Base-by-base conservation (phyloP, 768 basidiomycete genomes). In the Exsudoporus frostii region DNA sequence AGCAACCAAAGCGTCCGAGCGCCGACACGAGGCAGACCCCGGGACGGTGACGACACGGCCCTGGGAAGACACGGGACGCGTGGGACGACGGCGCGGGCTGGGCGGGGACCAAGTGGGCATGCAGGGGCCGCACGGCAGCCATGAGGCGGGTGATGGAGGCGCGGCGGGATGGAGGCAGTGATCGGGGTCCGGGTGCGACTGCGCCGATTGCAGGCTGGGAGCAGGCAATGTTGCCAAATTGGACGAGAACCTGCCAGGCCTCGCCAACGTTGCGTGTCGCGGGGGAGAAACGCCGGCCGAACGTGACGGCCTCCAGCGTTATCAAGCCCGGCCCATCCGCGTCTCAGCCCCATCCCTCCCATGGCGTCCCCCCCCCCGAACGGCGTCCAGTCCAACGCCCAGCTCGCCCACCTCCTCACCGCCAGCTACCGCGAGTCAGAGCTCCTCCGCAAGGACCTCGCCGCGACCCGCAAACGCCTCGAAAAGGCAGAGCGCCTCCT, bases 401-500 rank as follows among this genome's bases (percentile, higher is more conserved):
- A 80, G 53, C 81, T 87, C 61, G 84, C 85, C 14, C 59, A 72
- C 7, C 76, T 86, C 44, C 81, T 88, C 63, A 63, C 79, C 5
- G 71, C 76, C 34, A 74, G 79, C 42, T 81, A 80, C 60, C 72
- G 71, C 58, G 83, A 86, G 41, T 64, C 70, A 33, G 85, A 86
- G 11, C 13, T 48, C 20, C 76, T 86, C 43, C 73, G 75, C 19
- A 73, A 71, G 33, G 81, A 86, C 52, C 79, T 86, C 56, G 53
- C 62, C 2, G 17, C 57, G 0, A 54, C 69, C 0, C 65, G 68
- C 30, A 76, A 74, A 48, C 76, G 83, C 41, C 79, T 79, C 0
- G 84, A 84, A 39, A 76, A 79, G 56, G 75, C 79, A 0, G 86
- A 86, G 46, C 73, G 79, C 1, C 69, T 76, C 39, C 56, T 77